Conservation (phyloP, 1,284 basidiomycete species). For the Moesziomyces sp. region DNA sequence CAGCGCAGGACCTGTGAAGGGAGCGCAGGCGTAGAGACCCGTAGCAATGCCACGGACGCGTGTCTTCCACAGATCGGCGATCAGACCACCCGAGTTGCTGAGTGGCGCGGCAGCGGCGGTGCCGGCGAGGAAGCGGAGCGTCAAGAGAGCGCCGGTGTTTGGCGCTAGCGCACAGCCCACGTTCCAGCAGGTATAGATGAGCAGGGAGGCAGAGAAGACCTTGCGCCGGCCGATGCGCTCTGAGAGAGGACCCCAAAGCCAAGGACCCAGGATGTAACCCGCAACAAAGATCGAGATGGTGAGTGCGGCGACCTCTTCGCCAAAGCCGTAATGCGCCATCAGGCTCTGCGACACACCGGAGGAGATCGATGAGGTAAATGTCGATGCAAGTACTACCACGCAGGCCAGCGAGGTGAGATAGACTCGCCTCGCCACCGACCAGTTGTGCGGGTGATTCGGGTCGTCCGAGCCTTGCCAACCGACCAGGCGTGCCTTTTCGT, state of each 20-base stretch:
- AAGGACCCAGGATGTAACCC: constrained; percentile 69
- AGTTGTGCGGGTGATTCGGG: constrained; percentile 75
- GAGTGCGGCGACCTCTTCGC: constrained; percentile 74
- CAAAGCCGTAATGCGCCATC: constrained; percentile 73
- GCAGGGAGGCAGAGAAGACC: constrained; percentile 75
- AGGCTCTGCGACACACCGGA: constrained; percentile 77
- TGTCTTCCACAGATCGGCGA: constrained; percentile 76
- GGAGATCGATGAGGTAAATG: constrained; percentile 75
- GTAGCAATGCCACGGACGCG: constrained; percentile 77
- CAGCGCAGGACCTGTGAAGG: constrained; percentile 77
- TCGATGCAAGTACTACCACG: constrained; percentile 76
- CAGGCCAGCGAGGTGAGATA: constrained; percentile 75
- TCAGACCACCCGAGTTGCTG: constrained; percentile 70
- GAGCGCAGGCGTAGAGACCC: constrained; percentile 77
- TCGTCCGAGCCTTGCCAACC: constrained; percentile 58
- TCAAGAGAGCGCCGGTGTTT: constrained; percentile 74
- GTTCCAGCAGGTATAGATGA: constrained; percentile 75
- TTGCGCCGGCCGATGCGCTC: constrained; percentile 74
- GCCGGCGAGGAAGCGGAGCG: constrained; percentile 77
- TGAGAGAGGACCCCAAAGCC: constrained; percentile 75
- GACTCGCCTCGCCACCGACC: constrained; percentile 73
- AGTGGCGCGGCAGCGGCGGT: constrained; percentile 72
- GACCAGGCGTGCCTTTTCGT: constrained; percentile 17
- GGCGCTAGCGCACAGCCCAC: constrained; percentile 75
- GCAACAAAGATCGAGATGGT: constrained; percentile 78